phyloP scores from a whole-genome alignment of 108 stramenopile species.

The Pelagomonas calceolata region DNA sequence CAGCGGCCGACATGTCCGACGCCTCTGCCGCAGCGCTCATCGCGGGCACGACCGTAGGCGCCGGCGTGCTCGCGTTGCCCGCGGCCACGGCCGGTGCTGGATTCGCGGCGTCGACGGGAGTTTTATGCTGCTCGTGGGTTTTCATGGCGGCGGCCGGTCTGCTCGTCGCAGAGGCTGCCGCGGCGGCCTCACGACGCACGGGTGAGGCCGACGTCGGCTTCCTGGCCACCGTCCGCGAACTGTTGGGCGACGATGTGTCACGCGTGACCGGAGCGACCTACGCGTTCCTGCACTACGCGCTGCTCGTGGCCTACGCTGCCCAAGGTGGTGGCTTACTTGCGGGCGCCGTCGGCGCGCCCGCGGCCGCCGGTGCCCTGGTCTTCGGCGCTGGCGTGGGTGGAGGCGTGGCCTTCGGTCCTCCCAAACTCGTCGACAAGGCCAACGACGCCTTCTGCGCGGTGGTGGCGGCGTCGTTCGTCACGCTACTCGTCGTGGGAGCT shows the following conservation, averaged over 20 bases:
- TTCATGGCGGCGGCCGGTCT: conserved; percentile 76
- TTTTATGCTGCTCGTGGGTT: conserved; percentile 52
- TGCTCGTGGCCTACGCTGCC: conserved; percentile 70
- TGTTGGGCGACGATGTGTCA: conserved; percentile 38
- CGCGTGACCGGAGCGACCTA: conserved; percentile 55
- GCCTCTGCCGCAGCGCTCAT: conserved; percentile 41
- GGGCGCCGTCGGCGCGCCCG: neutral
- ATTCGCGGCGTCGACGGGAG: conserved; percentile 52
- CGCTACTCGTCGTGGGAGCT: conserved; percentile 28
- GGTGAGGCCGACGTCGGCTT: conserved; percentile 47
- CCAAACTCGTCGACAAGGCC: conserved; percentile 30
- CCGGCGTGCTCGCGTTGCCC: conserved; percentile 62
- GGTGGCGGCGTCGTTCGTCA: conserved; percentile 44
- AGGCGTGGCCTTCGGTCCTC: conserved; percentile 25
- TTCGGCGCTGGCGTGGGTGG: conserved; percentile 33
- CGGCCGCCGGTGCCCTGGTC: conserved; percentile 19
- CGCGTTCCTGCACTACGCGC: conserved; percentile 64
- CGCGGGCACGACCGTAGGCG: conserved; percentile 60
- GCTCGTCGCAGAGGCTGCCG: conserved; percentile 64
- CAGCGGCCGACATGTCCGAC: no score
- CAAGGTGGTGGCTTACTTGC: conserved; percentile 58
- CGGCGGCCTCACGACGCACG: conserved; percentile 55
- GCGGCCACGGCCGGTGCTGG: conserved; percentile 57
- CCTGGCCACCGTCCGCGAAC: conserved; percentile 22
- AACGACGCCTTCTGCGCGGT: conserved; percentile 51